Evolutionary conservation across 2,329 filamentous ascomycete genomes (phyloP), one percentile per base, ranked within the genome.

Genomic region (Claviceps spartinae): DNA sequence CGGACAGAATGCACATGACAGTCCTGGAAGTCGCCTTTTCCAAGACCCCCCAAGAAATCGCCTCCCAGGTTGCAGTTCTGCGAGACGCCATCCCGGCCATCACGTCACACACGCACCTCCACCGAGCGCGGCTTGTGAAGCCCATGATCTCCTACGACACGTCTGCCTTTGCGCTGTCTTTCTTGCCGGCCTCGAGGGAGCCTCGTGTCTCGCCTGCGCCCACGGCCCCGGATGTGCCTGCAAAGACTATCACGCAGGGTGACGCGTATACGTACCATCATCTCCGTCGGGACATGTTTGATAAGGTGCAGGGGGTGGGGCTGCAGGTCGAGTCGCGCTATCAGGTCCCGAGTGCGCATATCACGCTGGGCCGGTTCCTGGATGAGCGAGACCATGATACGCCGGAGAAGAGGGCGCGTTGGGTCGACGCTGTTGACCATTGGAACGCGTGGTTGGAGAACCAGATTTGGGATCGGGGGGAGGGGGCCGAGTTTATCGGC

Each of bases 221-320:
- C 1, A 62, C 63, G 1, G 63, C 65, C 4, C 68, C 72, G 1
- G 66, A 69, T 34, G 56, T 59, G n/a, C 55, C 60, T 18, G 60
- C 61, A 18, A 59, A 58, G 13, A 59, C 61, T 44, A 66, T 66
- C 14, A 64, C 71, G 16, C 68, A 74, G 41, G 75, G 79, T 18
- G 85, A 93, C 58, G 62, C 59, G 1, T 96, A 88, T 68, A 90
- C 86, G 0, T 96, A 96, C 65, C 91, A 96, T 63, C 91, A 97
- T 66, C 78, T 97, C 8, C 82, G 91, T 2, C 77, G 84, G 4
- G 88, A 95, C 62, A 65, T 94, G 13, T 93, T 83, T 64, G 72
- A 77, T 48, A 70, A 80, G 26, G 77, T 80, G 3, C 70, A 73
- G 46, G 70, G 69, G 3, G 75, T 81, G 0, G 86, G 86, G 1